Evolutionary conservation across 148 eudicot genomes (phyloP).

Genomic region (Fallopia convolvulus): DNA sequence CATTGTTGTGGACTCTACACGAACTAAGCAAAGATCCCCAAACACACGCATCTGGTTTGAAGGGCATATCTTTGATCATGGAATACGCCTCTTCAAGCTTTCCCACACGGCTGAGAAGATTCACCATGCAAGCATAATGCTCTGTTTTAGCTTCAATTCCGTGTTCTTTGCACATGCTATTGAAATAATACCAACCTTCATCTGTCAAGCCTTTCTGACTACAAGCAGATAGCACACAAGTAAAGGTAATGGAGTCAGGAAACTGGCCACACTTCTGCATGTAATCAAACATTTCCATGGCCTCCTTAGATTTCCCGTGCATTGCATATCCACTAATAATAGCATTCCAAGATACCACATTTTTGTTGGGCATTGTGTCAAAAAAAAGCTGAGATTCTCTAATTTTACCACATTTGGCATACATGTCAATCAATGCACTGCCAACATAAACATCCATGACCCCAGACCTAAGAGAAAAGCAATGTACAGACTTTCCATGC

Average conservation of each 20-base stretch:
- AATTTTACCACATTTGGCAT: slow-evolving; percentile 68
- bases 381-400: slow-evolving; percentile 44
- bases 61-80: slow-evolving; percentile 47
- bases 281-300: slow-evolving; percentile 41
- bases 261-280: slow-evolving; percentile 46
- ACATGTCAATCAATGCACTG: slow-evolving; percentile 66
- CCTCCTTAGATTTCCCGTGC: slow-evolving; percentile 55
- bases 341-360: slow-evolving; percentile 57
- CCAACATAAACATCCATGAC: slow-evolving; percentile 58
- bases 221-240: slow-evolving; percentile 58
- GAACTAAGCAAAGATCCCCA: slow-evolving; percentile 78
- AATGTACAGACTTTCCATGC: slow-evolving; percentile 71
- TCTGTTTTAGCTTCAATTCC: slow-evolving; percentile 44
- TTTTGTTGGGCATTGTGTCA: slow-evolving; percentile 40
- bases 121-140: slow-evolving; percentile 78
- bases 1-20: slow-evolving; percentile 41
- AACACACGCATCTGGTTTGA: slow-evolving; percentile 60
- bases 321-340: slow-evolving; percentile 63
- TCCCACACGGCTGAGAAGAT: slow-evolving; percentile 60
- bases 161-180: slow-evolving; percentile 40
- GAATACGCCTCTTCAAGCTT: slow-evolving; percentile 63
- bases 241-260: slow-evolving; percentile 48
- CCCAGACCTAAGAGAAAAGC: slow-evolving; percentile 43
- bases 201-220: slow-evolving; percentile 53
- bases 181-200: slow-evolving; percentile 41